These are phyloP conservation scores for Penicillium sp. DNA, from an alignment of 2,329 filamentous ascomycete genomes.

Conservation along the genomic window DNA sequence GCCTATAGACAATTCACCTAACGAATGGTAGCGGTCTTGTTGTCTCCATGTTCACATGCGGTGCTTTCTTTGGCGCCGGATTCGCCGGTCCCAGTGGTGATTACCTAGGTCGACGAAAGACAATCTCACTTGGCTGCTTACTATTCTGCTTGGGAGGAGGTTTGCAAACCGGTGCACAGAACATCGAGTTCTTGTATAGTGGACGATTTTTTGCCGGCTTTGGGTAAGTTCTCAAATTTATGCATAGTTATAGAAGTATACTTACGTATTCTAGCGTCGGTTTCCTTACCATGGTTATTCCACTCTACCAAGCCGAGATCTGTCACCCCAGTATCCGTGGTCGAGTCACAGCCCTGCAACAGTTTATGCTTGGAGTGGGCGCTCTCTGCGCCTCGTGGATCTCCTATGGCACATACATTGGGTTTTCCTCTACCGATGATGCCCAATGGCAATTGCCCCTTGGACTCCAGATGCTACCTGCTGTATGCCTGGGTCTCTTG, in stretches of 20 bases:
- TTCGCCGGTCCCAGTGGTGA: slow-evolving; percentile 66
- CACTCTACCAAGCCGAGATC: slow-evolving; percentile 77
- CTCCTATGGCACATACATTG: slow-evolving; percentile 63
- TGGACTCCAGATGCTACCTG: slow-evolving; percentile 71
- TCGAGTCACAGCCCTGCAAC: slow-evolving; percentile 72
- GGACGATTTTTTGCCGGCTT: slow-evolving; percentile 68
- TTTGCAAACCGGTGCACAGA: slow-evolving; percentile 69
- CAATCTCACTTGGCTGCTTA: slow-evolving; percentile 69
- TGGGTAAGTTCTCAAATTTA: slow-evolving; percentile 27
- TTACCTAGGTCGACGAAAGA: slow-evolving; percentile 66
- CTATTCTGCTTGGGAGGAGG: slow-evolving; percentile 72
- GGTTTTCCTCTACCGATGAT: slow-evolving; percentile 48
- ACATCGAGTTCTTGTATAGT: slow-evolving; percentile 64
- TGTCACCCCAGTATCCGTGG: slow-evolving; percentile 77
- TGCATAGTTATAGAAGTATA: not conserved
- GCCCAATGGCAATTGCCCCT: slow-evolving; percentile 65
- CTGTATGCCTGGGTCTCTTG: slow-evolving; percentile 61
- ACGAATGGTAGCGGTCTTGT: slow-evolving; percentile 59
- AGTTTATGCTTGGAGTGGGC: slow-evolving; percentile 81
- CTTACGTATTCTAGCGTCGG: slow-evolving; percentile 50
- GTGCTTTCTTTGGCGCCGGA: slow-evolving; percentile 70
- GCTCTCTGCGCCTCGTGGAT: slow-evolving; percentile 72
- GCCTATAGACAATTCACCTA: too few species aligned
- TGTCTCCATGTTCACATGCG: slow-evolving; percentile 75
- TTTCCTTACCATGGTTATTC: slow-evolving; percentile 64